Evolutionary conservation across 176 grass and related monocot genomes (phyloP).

Genomic region (Thalia dealbata): DNA sequence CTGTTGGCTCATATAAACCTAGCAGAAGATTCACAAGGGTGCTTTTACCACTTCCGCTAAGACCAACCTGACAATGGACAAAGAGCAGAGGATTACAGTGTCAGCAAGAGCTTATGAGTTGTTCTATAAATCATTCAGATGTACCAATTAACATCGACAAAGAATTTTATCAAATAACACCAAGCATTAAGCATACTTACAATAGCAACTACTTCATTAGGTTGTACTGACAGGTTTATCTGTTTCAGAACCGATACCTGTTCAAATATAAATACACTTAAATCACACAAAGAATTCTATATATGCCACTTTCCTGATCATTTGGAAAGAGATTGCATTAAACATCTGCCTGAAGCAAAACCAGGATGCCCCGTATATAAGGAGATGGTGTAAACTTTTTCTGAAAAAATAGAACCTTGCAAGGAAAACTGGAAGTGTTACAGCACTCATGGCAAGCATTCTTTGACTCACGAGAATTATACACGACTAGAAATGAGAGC

Average conservation of each 20-base stretch:
- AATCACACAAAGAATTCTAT: not conserved
- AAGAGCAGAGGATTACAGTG: constrained; percentile 2
- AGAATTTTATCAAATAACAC: not conserved
- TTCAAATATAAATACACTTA: constrained; percentile 11
- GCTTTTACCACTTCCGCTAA: constrained; percentile 97
- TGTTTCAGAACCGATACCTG: constrained; percentile 63
- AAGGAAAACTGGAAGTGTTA: too few species aligned
- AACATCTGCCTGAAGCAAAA: not conserved
- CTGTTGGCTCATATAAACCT: constrained; percentile 69
- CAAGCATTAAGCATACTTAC: constrained; percentile 44
- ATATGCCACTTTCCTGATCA: not conserved
- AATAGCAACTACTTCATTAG: constrained; percentile 90
- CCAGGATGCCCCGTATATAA: not conserved
- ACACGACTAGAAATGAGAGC: not conserved
- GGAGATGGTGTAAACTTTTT: too few species aligned
- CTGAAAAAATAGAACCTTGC: too few species aligned
- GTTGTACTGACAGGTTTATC: constrained; percentile 53
- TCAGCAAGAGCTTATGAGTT: not conserved
- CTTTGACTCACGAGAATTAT: not conserved
- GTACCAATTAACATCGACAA: not conserved
- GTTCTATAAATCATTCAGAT: constrained; percentile 5
- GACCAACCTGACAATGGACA: constrained; percentile 67
- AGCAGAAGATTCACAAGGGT: constrained; percentile 91
- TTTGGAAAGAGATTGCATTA: not conserved
- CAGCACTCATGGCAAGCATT: not conserved